Evolutionary conservation across 768 basidiomycete genomes (phyloP).

Genomic region (Clitopilus passeckerianus): DNA sequence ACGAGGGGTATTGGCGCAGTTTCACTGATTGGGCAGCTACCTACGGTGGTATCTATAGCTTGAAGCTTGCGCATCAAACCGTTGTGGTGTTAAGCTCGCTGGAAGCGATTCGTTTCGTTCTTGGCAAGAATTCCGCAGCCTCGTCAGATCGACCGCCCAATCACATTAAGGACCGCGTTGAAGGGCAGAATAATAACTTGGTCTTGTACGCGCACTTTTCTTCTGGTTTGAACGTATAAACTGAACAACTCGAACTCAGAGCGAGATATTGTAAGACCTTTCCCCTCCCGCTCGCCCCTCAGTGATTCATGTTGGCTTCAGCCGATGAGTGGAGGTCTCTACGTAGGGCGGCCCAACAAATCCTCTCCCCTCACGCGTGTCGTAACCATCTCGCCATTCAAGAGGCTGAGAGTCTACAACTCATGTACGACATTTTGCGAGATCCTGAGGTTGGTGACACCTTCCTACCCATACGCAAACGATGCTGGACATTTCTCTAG

Average conservation of each 20-base stretch:
- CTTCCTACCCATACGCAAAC: too few relatives aligned
- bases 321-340: not conserved
- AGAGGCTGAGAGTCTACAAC: not conserved
- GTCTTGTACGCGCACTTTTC: not conserved
- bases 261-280: too few relatives aligned
- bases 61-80: constrained; percentile 21
- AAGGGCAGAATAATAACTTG: not conserved
- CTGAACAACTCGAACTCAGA: not conserved
- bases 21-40: constrained; percentile 20
- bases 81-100: constrained; percentile 19
- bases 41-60: constrained; percentile 21
- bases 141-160: not conserved
- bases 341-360: not conserved
- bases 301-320: not conserved
- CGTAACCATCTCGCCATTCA: not conserved
- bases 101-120: constrained; percentile 16
- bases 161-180: not conserved
- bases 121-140: constrained; percentile 6
- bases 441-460: not conserved
- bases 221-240: not conserved
- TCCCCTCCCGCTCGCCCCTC: too few relatives aligned
- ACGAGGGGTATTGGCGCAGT: not conserved
- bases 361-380: not conserved
- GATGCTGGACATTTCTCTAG: not conserved
- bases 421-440: not conserved